These are phyloP conservation scores for Melanomma pulvis-pyrius DNA, from an alignment of 495 filamentous ascomycete genomes.

Conservation along the genomic window DNA sequence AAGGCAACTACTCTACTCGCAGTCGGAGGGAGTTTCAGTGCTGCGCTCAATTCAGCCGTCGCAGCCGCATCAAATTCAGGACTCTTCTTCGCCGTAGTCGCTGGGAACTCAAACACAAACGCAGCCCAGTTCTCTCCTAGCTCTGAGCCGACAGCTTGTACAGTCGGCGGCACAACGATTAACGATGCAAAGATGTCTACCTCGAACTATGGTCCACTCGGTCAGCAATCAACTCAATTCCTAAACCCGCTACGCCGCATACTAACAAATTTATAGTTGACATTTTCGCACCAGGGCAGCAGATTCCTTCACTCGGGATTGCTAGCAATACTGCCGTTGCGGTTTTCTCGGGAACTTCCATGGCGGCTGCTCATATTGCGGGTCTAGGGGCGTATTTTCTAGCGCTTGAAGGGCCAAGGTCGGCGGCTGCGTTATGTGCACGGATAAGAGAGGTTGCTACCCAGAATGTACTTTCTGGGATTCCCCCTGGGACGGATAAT, in stretches of 20 bases:
- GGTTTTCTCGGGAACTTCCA: slow-evolving; percentile 62
- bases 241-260: background rate
- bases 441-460: slow-evolving; percentile 22
- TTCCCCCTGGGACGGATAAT: slow-evolving; percentile 25
- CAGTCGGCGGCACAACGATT: slow-evolving; percentile 45
- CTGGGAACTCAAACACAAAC: slow-evolving; percentile 18
- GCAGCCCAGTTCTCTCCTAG: slow-evolving; percentile 18
- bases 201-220: slow-evolving; percentile 42
- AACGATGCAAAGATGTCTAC: slow-evolving; percentile 37
- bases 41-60: slow-evolving; percentile 14
- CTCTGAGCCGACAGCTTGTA: slow-evolving; percentile 38
- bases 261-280: slow-evolving; percentile 11
- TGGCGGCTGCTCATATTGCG: slow-evolving; percentile 63
- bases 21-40: slow-evolving; percentile 10
- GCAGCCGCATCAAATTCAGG: slow-evolving; percentile 13
- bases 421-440: slow-evolving; percentile 13
- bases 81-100: slow-evolving; percentile 31
- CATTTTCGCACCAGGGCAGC: slow-evolving; percentile 16
- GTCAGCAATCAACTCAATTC: background rate
- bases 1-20: slow-evolving; percentile 21
- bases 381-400: slow-evolving; percentile 50
- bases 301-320: slow-evolving; percentile 5
- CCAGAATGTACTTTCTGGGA: slow-evolving; percentile 13
- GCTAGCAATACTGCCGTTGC: slow-evolving; percentile 32
- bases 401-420: slow-evolving; percentile 18